Percentiles rank a stretch among this genome's conserved stretches.
These are phyloP conservation scores for Chalciporus piperatoides DNA, from an alignment of 1,284 basidiomycete genomes.

Conservation along the genomic window DNA sequence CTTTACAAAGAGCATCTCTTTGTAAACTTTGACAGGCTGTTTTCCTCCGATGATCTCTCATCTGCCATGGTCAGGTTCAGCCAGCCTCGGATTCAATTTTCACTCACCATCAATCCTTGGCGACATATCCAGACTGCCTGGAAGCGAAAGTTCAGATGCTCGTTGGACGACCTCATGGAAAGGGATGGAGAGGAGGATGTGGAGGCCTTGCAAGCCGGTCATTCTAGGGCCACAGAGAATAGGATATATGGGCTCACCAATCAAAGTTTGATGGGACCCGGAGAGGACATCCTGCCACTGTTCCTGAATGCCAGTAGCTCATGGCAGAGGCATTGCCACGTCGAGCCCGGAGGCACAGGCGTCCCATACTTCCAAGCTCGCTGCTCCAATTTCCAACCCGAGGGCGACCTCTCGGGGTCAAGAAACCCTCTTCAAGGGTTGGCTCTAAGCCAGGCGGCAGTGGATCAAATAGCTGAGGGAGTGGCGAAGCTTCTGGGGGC, in stretches of 20 bases:
- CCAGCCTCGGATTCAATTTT: slow-evolving; percentile 2
- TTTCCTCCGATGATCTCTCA: slow-evolving; percentile 22
- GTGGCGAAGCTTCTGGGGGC: too few relatives aligned
- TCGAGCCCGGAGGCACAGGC: too few relatives aligned
- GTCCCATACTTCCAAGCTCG: too few relatives aligned
- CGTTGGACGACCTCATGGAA: not conserved
- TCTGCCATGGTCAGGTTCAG: slow-evolving; percentile 6
- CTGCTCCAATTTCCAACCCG: too few relatives aligned
- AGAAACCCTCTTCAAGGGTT: too few relatives aligned
- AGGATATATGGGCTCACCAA: slow-evolving; percentile 20
- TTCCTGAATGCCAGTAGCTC: slow-evolving; percentile 19
- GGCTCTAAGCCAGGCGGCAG: too few relatives aligned
- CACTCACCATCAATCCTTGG: slow-evolving; percentile 21
- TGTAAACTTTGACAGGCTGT: slow-evolving; percentile 24
- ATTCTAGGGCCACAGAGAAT: slow-evolving; percentile 26
- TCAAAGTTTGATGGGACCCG: slow-evolving; percentile 17
- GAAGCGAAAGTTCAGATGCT: slow-evolving; percentile 18
- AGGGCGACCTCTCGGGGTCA: too few relatives aligned
- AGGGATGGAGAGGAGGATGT: slow-evolving; percentile 9
- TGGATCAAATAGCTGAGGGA: too few relatives aligned
- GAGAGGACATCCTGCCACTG: slow-evolving; percentile 28
- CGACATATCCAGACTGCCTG: slow-evolving; percentile 29
- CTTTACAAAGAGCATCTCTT: slow-evolving; percentile 24
- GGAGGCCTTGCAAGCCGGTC: slow-evolving; percentile 27
- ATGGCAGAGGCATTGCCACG: too few relatives aligned